These are phyloP conservation scores for Helicocarpus griseus DNA, from an alignment of 2,329 filamentous ascomycete genomes.

Conservation along the genomic window DNA sequence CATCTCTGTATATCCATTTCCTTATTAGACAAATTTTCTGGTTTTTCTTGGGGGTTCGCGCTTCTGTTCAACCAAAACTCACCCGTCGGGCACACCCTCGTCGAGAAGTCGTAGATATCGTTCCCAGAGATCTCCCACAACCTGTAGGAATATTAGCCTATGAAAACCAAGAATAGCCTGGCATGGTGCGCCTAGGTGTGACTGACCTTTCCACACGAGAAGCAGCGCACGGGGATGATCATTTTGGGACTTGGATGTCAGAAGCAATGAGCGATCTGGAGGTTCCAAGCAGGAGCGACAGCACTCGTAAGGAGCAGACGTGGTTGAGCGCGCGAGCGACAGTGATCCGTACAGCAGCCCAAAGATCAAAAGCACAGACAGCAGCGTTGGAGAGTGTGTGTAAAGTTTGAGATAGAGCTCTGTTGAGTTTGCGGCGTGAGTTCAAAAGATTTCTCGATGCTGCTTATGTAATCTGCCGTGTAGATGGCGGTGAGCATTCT, in stretches of 20 bases:
- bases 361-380: too few relatives aligned
- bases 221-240: constrained; percentile 98
- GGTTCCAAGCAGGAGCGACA: background rate
- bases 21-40: background rate
- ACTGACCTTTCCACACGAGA: constrained; percentile 93
- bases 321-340: background rate
- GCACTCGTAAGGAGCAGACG: background rate
- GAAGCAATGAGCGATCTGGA: background rate
- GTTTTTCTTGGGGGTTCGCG: constrained; percentile 7
- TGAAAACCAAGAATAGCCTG: constrained; percentile 6
- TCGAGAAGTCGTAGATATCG: constrained; percentile 84
- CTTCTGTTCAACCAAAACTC: constrained; percentile 23
- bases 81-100: constrained; percentile 66
- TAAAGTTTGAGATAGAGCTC: too few relatives aligned
- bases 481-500: background rate
- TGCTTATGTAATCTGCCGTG: background rate
- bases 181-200: background rate
- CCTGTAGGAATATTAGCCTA: constrained; percentile 46
- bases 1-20: constrained; percentile 53
- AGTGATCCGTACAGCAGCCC: background rate
- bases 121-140: constrained; percentile 96
- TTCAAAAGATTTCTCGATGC: background rate
- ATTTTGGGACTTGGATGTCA: constrained; percentile 40
- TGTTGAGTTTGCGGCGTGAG: background rate
- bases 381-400: background rate